Conservation (phyloP, 148 eudicot genomes). For the Arctostaphylos glauca region DNA sequence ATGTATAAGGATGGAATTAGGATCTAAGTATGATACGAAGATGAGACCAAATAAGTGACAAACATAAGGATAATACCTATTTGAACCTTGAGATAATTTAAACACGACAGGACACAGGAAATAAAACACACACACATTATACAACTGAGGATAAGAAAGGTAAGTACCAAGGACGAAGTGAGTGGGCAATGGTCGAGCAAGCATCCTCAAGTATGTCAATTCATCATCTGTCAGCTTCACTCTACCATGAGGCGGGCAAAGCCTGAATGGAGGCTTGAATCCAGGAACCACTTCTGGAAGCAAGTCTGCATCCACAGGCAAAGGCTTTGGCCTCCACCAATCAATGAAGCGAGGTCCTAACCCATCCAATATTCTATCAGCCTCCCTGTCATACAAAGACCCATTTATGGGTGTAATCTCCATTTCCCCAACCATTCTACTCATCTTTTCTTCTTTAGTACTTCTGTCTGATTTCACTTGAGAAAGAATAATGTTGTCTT, state of each 20-base stretch:
- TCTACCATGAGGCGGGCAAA: constrained; percentile 55
- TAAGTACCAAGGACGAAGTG: constrained; percentile 95
- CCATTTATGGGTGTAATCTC: constrained; percentile 26
- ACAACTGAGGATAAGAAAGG: background rate
- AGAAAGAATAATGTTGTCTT: background rate
- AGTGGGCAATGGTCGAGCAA: constrained; percentile 76
- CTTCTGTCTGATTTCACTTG: constrained; percentile 15
- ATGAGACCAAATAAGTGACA: background rate
- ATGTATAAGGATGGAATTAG: background rate
- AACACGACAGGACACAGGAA: background rate
- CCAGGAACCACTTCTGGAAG: constrained; percentile 80
- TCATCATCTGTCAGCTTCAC: constrained; percentile 72
- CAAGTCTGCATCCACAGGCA: constrained; percentile 89
- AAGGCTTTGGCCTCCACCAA: constrained; percentile 96
- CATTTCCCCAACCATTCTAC: constrained; percentile 20
- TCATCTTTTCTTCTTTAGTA: constrained; percentile 15
- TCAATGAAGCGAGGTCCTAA: constrained; percentile 94
- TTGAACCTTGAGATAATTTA: background rate
- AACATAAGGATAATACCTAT: background rate
- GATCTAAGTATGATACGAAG: background rate
- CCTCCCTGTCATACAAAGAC: constrained; percentile 83
- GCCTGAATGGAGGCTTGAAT: constrained; percentile 79
- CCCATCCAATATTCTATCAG: constrained; percentile 82
- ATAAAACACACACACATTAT: background rate
- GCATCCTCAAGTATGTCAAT: constrained; percentile 81